phyloP scores from a whole-genome alignment of 768 basidiomycete species.

The Lepiota venenata region DNA sequence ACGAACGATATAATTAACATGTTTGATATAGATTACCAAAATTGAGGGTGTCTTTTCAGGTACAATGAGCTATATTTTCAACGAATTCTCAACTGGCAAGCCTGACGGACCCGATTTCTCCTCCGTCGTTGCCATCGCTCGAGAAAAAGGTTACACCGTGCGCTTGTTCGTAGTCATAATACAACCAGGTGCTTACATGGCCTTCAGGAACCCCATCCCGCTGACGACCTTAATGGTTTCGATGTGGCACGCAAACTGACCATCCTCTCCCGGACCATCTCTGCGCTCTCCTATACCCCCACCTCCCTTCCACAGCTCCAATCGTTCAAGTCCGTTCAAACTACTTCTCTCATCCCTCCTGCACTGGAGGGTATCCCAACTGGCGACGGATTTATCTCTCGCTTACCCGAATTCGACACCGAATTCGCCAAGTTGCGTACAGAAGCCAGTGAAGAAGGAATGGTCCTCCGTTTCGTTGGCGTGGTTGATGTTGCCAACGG shows the following conservation, averaged over 20 bases:
- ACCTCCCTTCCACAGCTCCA: slow-evolving; percentile 51
- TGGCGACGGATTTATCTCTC: slow-evolving; percentile 80
- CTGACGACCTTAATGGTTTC: slow-evolving; percentile 93
- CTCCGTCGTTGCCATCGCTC: slow-evolving; percentile 82
- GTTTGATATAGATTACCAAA: slow-evolving; percentile 57
- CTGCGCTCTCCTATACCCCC: slow-evolving; percentile 28
- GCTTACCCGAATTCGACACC: slow-evolving; percentile 79
- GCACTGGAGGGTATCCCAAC: slow-evolving; percentile 62
- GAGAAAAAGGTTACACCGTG: slow-evolving; percentile 94
- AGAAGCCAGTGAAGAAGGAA: slow-evolving; percentile 74
- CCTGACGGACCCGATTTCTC: slow-evolving; percentile 78
- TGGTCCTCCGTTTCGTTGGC: slow-evolving; percentile 91
- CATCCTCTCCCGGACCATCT: slow-evolving; percentile 84
- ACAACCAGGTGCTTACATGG: neutral
- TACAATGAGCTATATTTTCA: slow-evolving; percentile 99
- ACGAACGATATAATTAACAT: neutral
- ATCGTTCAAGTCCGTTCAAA: slow-evolving; percentile 82
- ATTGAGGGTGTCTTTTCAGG: slow-evolving; percentile 98
- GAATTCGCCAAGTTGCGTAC: slow-evolving; percentile 75
- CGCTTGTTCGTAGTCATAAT: slow-evolving; percentile 13
- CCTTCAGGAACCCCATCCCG: slow-evolving; percentile 90
- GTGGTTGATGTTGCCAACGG: slow-evolving; percentile 79
- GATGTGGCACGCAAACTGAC: slow-evolving; percentile 98
- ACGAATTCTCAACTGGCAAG: slow-evolving; percentile 79
- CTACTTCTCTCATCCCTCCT: slow-evolving; percentile 80